Evolutionary conservation across 805 yeast species (phyloP), one percentile per base, ranked within the genome.

Genomic region (Kuraishia piskuri): DNA sequence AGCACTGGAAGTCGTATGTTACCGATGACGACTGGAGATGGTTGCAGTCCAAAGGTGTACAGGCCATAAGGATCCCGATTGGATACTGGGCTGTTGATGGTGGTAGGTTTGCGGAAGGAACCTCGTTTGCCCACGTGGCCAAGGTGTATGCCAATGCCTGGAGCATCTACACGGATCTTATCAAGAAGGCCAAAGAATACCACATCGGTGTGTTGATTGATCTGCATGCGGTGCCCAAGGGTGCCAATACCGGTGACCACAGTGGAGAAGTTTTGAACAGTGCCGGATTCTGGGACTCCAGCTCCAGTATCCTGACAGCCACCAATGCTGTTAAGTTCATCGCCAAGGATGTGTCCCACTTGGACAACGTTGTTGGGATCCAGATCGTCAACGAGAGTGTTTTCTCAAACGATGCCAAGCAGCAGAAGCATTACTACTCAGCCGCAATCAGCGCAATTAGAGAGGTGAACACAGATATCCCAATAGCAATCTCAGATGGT

Each of bases 161-260:
- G 97, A 65, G 65, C 4, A 71, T 76, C 21, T 74, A 85, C 56
- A 82, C 80, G 64, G 56, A 66, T 24, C 73, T 81, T 53, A 74
- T 90, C 46, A 73, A 75, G 48, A 78, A 73, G 51, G 97, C 97
- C 1, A 76, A 64, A 0, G 56, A 73, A 20, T 68, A 82, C 59
- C 74, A 78, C 26, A 92, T 92, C 54, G 86, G 90, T 12, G 83
- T 92, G 0, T 61, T 92, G 52, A 77, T 92, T 17, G 98, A 92
- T 67, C 61, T 92, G 47, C 98, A 94, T 68, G 97, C 87, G 0
- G 68, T 92, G 9, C 97, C 97, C 3, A 90, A 89, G 14, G 97
- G 97, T 40, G 97, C 97, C 22, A 92, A 94, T 63, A 78, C 82
- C 1, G 86, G 84, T 31, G 88, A 84, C 50, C 97, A 91, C 66